These are phyloP conservation scores for Penicillium corylophilum DNA, from an alignment of 2,329 filamentous ascomycete species.

Conservation along the genomic window DNA sequence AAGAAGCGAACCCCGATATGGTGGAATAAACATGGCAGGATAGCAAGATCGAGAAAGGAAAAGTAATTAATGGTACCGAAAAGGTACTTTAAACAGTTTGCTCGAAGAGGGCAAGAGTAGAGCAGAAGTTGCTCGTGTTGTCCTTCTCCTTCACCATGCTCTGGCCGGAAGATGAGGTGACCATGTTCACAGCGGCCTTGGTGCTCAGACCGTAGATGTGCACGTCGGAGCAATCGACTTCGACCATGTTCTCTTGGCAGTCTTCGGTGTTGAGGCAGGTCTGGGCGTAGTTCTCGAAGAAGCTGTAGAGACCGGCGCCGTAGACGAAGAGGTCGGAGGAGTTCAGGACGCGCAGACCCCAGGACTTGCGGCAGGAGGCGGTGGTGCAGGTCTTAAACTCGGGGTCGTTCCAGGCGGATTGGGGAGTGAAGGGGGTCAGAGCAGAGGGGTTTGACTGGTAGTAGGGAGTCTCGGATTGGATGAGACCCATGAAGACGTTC, in stretches of 20 bases:
- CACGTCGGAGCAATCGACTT: slow-evolving; percentile 64
- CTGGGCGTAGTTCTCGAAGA: slow-evolving; percentile 80
- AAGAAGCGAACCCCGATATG: neutral
- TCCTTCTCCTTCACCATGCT: slow-evolving; percentile 39
- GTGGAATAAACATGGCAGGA: neutral
- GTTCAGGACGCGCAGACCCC: slow-evolving; percentile 70
- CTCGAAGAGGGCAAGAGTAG: slow-evolving; percentile 46
- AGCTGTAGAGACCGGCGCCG: slow-evolving; percentile 74
- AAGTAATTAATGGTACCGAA: neutral
- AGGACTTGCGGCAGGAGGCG: slow-evolving; percentile 66
- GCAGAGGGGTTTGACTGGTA: slow-evolving; percentile 81
- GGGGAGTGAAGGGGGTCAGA: slow-evolving; percentile 47
- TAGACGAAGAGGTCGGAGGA: slow-evolving; percentile 68
- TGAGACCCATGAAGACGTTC: slow-evolving; percentile 77
- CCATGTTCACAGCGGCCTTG: slow-evolving; percentile 72
- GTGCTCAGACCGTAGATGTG: slow-evolving; percentile 70
- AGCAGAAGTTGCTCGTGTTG: slow-evolving; percentile 45
- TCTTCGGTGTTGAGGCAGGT: slow-evolving; percentile 64
- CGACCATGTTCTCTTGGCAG: slow-evolving; percentile 77
- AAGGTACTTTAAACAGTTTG: slow-evolving; percentile 20
- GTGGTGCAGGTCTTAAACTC: slow-evolving; percentile 64
- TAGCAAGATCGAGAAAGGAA: neutral
- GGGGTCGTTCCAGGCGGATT: slow-evolving; percentile 51
- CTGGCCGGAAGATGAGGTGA: slow-evolving; percentile 48
- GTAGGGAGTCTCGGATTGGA: slow-evolving; percentile 86